A percentile compares a stretch with the other conserved stretches of the same genome.
phyloP scores from a whole-genome alignment of 73 alveolate species.

The Blepharisma japonicum region DNA sequence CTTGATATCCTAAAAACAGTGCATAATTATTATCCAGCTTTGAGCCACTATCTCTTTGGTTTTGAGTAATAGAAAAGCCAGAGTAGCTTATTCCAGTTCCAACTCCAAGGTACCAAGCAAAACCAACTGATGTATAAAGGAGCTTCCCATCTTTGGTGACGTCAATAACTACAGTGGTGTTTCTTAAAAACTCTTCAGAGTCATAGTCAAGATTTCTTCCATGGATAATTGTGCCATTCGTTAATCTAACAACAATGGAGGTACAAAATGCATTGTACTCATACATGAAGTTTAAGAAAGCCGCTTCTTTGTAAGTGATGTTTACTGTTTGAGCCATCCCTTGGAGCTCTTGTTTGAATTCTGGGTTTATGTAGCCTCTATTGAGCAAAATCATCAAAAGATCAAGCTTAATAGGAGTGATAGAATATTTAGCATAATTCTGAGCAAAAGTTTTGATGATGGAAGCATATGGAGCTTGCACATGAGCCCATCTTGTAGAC shows the following conservation, averaged over 20 bases:
- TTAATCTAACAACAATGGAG: conserved; percentile 38
- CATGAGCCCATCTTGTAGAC: conserved; percentile 18
- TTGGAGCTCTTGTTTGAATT: conserved; percentile 15
- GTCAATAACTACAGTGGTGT: conserved; percentile 36
- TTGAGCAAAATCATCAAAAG: not conserved
- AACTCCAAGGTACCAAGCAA: conserved; percentile 43
- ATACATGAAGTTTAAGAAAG: conserved; percentile 40
- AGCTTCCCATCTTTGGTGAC: conserved; percentile 33
- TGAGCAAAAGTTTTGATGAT: not conserved
- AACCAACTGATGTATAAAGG: conserved; percentile 40
- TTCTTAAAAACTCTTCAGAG: conserved; percentile 16
- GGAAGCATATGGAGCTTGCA: conserved; percentile 18
- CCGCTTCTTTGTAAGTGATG: conserved; percentile 29
- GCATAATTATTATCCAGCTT: not conserved
- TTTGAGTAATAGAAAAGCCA: conserved; percentile 36
- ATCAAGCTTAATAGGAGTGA: not conserved
- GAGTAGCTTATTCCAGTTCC: conserved; percentile 39
- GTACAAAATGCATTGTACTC: conserved; percentile 50
- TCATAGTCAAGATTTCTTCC: conserved; percentile 42
- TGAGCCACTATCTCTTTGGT: conserved; percentile 33
- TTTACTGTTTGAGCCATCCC: conserved; percentile 28
- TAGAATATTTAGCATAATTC: not conserved
- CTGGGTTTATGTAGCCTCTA: not conserved
- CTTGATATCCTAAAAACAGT: conserved; percentile 1
- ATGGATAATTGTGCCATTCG: conserved; percentile 48